phyloP scores from a whole-genome alignment of 129 eudicot genomes.

The Tanacetum coccineum region DNA sequence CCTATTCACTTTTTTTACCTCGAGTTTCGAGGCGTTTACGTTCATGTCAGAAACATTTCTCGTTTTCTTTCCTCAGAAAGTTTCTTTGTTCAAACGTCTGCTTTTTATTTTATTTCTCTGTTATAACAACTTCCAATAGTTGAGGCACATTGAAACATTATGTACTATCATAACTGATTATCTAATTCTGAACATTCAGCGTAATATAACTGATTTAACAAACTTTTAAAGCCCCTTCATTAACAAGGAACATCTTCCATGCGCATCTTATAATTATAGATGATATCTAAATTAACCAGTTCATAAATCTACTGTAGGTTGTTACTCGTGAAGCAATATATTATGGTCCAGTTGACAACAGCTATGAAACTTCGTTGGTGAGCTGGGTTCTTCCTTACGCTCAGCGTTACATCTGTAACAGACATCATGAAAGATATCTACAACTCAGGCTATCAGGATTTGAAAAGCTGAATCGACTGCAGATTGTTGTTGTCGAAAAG shows the following conservation, averaged over 20 bases:
- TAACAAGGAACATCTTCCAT: background rate
- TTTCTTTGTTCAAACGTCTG: background rate
- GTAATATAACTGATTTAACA: background rate
- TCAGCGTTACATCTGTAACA: constrained; percentile 67
- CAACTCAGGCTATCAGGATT: constrained; percentile 59
- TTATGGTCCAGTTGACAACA: constrained; percentile 54
- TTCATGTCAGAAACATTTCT: background rate
- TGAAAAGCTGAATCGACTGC: constrained; percentile 35
- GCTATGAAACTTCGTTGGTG: constrained; percentile 45
- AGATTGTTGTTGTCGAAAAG: constrained; percentile 66
- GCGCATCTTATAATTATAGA: background rate
- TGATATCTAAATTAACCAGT: background rate
- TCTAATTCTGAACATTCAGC: background rate
- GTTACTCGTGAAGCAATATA: constrained; percentile 69
- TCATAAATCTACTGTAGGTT: constrained; percentile 39
- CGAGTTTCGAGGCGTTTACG: background rate
- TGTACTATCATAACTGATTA: background rate
- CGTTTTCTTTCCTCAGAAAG: background rate
- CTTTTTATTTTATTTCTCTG: background rate
- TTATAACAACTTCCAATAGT: background rate
- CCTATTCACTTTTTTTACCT: background rate
- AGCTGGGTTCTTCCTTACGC: constrained; percentile 82
- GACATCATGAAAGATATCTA: constrained; percentile 50
- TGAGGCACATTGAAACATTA: background rate
- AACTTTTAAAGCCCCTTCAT: background rate